Base-by-base conservation (phyloP, 179 eudicot species). In the Spergularia azorica region DNA sequence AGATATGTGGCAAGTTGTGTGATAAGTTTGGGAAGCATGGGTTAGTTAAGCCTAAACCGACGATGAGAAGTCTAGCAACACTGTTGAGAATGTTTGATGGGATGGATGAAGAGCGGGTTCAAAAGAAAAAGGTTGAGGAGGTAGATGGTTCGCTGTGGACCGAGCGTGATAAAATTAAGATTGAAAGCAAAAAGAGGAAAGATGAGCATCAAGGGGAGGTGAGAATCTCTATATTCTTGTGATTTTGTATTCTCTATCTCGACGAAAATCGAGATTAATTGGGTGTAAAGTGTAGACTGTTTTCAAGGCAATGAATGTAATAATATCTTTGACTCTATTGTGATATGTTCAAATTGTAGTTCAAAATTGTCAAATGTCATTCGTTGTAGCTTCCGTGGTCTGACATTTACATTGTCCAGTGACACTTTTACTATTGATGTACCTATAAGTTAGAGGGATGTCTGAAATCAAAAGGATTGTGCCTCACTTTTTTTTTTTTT, bases 151-250 rank as follows among this genome's bases (percentile, higher is more conserved):
- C 97, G 14, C 72, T 95, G 51, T 80, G 91, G 77, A 89, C 99
- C 48, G 98, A 93, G 79, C 99, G 99, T 46, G 99, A 95, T 83
- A 90, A 89, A 84, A 65, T 95, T 75, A 95, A 91, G 79, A 84
- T 93, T 83, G 98, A 95, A 79, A 91, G 98, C 72, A 91, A 86
- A 65, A 93, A 93, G 83, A 89, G 99, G 72, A 93, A 95, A 85
- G 98, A 95, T 0, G 99, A 95, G 48, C 97, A 98, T 11, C 98
- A 91, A 81, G 84, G 99, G 83, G 99, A 95, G 98, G 98, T 94
- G 84, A 79, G 1, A 3, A 21, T 21, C 0, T 21, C 21, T 21
- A 21, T 21, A 36, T 32, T 50, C 63, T 20, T 17, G 18, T 3
- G 21, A 41, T 57, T 46, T 39, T 20, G 18, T 54, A 65, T 21